Evolutionary conservation across 306 rosid species (phyloP).

Genomic region (barrel medic (Medicago truncatula)): MtrunA17r5.0-ANR NC_053046.1:36492501-36493000

Average conservation of each 20-base stretch:
- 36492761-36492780: not conserved
- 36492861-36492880: no score
- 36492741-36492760: not conserved
- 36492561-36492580: not conserved
- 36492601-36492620: not conserved
- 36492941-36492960: no score
- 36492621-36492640: not conserved
- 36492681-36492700: constrained; percentile 4
- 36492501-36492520: no score
- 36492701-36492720: not conserved
- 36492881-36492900: no score
- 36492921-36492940: no score
- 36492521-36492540: not conserved
- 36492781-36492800: not conserved
- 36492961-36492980: no score
- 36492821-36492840: no score
- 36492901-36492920: no score
- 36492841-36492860: no score
- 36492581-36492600: not conserved
- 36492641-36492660: not conserved
- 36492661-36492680: not conserved
- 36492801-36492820: not conserved
- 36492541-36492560: not conserved
- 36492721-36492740: not conserved
- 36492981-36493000: no score